phyloP scores from a whole-genome alignment of 148 eudicot genomes.

The Camellia sinensis region DNA sequence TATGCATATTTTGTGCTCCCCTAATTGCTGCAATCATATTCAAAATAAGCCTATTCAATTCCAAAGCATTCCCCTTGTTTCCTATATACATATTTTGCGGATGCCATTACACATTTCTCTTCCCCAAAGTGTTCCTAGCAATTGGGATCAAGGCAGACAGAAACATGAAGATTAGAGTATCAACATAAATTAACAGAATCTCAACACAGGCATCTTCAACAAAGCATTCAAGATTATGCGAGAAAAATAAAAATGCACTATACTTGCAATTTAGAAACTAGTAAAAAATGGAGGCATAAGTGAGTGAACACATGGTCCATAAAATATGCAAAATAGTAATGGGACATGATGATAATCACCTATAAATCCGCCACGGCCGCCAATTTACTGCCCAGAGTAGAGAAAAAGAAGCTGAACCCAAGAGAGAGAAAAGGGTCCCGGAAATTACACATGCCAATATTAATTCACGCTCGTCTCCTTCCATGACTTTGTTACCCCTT shows the following conservation, averaged over 20 bases:
- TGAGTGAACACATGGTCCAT: neutral
- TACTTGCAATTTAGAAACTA: neutral
- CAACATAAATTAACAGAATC: neutral
- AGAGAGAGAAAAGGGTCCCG: constrained; percentile 61
- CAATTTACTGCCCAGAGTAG: constrained; percentile 96
- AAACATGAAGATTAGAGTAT: neutral
- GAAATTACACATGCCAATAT: constrained; percentile 65
- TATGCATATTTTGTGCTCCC: too few species aligned
- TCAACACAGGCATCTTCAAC: neutral
- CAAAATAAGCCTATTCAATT: neutral
- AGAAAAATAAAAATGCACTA: neutral
- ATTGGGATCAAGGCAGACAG: neutral
- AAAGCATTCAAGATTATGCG: neutral
- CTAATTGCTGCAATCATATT: neutral
- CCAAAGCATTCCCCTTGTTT: neutral
- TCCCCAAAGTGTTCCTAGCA: neutral
- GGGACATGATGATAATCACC: constrained; percentile 33
- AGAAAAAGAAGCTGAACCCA: constrained; percentile 70
- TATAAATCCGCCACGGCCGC: constrained; percentile 99
- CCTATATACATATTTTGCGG: too few species aligned
- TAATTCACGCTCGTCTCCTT: constrained; percentile 47
- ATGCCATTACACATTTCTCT: neutral
- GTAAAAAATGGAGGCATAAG: neutral
- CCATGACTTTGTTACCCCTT: constrained; percentile 44
- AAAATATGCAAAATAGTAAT: neutral